phyloP scores from a whole-genome alignment of 2,329 filamentous ascomycete genomes.

The Podosphaera fusca region DNA sequence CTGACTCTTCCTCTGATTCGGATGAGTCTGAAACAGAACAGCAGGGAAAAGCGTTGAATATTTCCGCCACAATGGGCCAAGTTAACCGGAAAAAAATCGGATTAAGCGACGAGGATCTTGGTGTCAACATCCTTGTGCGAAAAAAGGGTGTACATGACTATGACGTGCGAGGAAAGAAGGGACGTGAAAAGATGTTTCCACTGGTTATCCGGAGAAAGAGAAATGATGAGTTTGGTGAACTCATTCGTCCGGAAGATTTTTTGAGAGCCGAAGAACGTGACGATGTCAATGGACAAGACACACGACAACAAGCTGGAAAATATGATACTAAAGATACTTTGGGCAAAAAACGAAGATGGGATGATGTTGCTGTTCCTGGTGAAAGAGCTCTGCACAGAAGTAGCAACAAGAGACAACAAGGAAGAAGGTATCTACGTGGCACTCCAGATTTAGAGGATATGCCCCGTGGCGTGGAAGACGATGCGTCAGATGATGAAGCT shows the following conservation, averaged over 20 bases:
- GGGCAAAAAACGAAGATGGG: conserved; percentile 89
- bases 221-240: conserved; percentile 77
- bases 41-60: conserved; percentile 76
- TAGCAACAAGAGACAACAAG: conserved; percentile 36
- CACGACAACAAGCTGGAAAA: conserved; percentile 27
- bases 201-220: conserved; percentile 58
- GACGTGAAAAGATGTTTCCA: conserved; percentile 79
- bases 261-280: conserved; percentile 80
- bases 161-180: conserved; percentile 75
- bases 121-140: conserved; percentile 73
- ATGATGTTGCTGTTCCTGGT: conserved; percentile 33
- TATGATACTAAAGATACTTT: conserved; percentile 35
- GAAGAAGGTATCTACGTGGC: conserved; percentile 16
- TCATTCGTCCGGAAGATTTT: conserved; percentile 86
- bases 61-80: conserved; percentile 66
- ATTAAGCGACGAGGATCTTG: conserved; percentile 71
- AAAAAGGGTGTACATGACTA: conserved; percentile 85
- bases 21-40: conserved; percentile 79
- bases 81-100: conserved; percentile 67
- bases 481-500: conserved; percentile 34
- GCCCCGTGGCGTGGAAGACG: conserved; percentile 23
- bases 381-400: conserved; percentile 21
- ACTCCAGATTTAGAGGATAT: conserved; percentile 21
- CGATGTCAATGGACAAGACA: conserved; percentile 41
- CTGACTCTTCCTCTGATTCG: conserved; percentile 64